phyloP scores from a whole-genome alignment of 495 filamentous ascomycete species.

The Emericellopsis terricola region DNA sequence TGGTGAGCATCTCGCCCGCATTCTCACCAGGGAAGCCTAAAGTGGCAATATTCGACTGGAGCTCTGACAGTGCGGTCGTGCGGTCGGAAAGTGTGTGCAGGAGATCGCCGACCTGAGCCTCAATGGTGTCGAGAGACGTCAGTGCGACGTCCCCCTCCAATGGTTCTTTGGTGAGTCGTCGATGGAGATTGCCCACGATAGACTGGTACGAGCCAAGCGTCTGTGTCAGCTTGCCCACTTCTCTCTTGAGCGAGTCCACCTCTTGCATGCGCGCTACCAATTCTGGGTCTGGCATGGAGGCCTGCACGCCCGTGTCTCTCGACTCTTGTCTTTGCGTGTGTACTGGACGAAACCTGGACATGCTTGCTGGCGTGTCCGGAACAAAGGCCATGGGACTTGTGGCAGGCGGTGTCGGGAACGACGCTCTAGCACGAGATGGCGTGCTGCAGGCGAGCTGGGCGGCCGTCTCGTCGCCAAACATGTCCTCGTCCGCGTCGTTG shows the following conservation, averaged over 20 bases:
- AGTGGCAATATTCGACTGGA: slow-evolving; percentile 19
- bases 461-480: slow-evolving; percentile 17
- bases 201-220: slow-evolving; percentile 18
- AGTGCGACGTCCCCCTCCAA: neutral
- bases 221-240: slow-evolving; percentile 18
- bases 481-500: slow-evolving; percentile 10
- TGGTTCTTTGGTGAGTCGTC: slow-evolving; percentile 8
- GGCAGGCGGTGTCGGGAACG: slow-evolving; percentile 31
- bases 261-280: slow-evolving; percentile 20
- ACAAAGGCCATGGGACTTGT: slow-evolving; percentile 20
- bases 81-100: slow-evolving; percentile 20
- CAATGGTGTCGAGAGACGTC: slow-evolving; percentile 9
- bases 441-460: slow-evolving; percentile 23
- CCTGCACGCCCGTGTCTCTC: slow-evolving; percentile 16
- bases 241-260: slow-evolving; percentile 18
- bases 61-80: slow-evolving; percentile 15
- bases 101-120: slow-evolving; percentile 14
- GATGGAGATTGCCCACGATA: slow-evolving; percentile 13
- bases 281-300: slow-evolving; percentile 21
- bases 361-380: too few relatives aligned
- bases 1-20: slow-evolving; percentile 28
- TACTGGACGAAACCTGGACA: slow-evolving; percentile 28
- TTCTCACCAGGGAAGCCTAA: slow-evolving; percentile 37
- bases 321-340: too few relatives aligned
- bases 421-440: slow-evolving; percentile 15